Percentiles rank a stretch among this genome's conserved stretches.
These are phyloP conservation scores for Malassezia vespertilionis DNA, from an alignment of 1,284 basidiomycete genomes.

Conservation along the genomic window DNA sequence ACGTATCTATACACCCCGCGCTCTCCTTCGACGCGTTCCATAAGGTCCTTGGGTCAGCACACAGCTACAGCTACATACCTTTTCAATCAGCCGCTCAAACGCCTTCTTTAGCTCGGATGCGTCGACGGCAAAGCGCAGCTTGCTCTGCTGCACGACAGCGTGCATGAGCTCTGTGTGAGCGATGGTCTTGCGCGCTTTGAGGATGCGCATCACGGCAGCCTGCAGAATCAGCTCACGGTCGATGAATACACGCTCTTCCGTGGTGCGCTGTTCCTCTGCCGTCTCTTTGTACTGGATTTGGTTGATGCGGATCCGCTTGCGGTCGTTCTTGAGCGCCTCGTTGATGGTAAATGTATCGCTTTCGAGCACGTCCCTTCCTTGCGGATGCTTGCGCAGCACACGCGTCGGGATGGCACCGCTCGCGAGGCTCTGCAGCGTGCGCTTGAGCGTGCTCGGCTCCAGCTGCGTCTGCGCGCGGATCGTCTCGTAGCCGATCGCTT, in stretches of 20 bases:
- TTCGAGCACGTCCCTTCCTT: conserved; percentile 66
- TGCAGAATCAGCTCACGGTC: conserved; percentile 78
- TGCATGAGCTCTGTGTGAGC: conserved; percentile 35
- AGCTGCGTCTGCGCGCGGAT: conserved; percentile 64
- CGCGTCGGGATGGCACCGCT: conserved; percentile 67
- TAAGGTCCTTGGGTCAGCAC: conserved; percentile 35
- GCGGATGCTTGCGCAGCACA: conserved; percentile 70
- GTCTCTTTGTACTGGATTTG: conserved; percentile 88
- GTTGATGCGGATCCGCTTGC: conserved; percentile 78
- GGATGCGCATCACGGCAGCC: conserved; percentile 60
- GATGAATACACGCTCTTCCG: conserved; percentile 69
- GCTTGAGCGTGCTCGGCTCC: conserved; percentile 55
- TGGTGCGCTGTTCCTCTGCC: conserved; percentile 73
- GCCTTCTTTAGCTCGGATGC: conserved; percentile 44
- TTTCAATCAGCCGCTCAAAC: conserved; percentile 43
- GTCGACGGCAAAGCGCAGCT: conserved; percentile 34
- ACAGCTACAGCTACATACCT: conserved; percentile 13
- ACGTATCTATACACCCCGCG: conserved; percentile 41
- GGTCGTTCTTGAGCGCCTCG: conserved; percentile 66
- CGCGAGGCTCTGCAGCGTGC: conserved; percentile 81
- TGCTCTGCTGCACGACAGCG: conserved; percentile 40
- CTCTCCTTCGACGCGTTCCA: conserved; percentile 42
- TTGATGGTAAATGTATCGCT: conserved; percentile 73
- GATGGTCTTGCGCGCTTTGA: conserved; percentile 44
- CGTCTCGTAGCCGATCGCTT: conserved; percentile 58